Conservation (phyloP, 2,329 filamentous ascomycete genomes). For the Phyllosticta capitalensis region DNA sequence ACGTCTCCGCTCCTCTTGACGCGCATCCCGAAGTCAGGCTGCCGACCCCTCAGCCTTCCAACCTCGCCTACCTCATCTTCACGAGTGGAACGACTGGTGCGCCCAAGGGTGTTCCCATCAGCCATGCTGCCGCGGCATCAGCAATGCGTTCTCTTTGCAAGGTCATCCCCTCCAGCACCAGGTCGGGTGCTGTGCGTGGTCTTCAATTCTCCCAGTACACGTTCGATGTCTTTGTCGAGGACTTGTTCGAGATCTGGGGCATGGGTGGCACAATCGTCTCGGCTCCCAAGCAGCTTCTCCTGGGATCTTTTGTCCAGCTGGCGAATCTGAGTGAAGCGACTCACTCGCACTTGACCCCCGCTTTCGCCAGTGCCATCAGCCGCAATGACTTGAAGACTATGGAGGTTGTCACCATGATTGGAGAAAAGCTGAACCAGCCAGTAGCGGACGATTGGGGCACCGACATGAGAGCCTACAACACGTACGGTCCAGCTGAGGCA, state of each 20-base stretch:
- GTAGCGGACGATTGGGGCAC: conserved; percentile 24
- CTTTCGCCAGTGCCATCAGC: conserved; percentile 21
- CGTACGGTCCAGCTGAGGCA: conserved; percentile 32
- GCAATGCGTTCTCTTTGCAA: conserved; percentile 17
- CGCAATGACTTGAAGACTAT: conserved; percentile 14
- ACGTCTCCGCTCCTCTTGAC: conserved; percentile 20
- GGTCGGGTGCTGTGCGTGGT: conserved; percentile 13
- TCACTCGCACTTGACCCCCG: conserved; percentile 24
- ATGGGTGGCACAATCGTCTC: conserved; percentile 41
- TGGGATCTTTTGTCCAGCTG: conserved; percentile 23
- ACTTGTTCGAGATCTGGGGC: conserved; percentile 40
- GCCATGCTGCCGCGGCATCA: conserved; percentile 17
- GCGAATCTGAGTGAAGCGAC: conserved; percentile 14
- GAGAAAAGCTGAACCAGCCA: conserved; percentile 13
- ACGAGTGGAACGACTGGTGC: conserved; percentile 9
- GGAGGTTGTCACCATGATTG: conserved; percentile 13
- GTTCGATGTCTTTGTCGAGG: conserved; percentile 44
- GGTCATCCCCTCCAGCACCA: conserved; percentile 22
- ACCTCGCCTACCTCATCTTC: conserved; percentile 31
- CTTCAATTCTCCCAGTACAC: conserved; percentile 36
- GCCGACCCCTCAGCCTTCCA: conserved; percentile 7
- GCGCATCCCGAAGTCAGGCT: not conserved
- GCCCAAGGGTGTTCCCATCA: conserved; percentile 9
- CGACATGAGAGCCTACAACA: conserved; percentile 27
- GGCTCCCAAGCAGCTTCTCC: conserved; percentile 41